A percentile compares a stretch with the other conserved stretches of the same genome.
Evolutionary conservation across 2,329 filamentous ascomycete species (phyloP).

Genomic region (Paraconiothyrium sp.): DNA sequence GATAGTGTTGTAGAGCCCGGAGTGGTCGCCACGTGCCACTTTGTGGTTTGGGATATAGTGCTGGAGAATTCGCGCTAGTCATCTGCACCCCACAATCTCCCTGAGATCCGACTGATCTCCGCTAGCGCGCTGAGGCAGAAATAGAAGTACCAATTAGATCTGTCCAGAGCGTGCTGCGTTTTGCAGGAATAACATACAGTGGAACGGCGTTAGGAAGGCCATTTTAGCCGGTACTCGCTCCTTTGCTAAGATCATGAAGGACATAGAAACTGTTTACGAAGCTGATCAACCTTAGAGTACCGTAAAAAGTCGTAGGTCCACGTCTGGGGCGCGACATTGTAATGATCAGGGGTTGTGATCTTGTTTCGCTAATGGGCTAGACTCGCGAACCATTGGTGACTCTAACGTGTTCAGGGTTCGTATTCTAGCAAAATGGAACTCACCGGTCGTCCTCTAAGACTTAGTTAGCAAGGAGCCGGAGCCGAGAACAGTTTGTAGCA

Average conservation of each 20-base stretch:
- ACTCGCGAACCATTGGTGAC: slow-evolving; percentile 49
- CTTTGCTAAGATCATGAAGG: slow-evolving; percentile 22
- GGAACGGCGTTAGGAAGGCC: slow-evolving; percentile 16
- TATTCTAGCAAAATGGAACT: slow-evolving; percentile 59
- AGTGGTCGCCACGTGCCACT: background rate
- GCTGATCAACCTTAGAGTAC: slow-evolving; percentile 24
- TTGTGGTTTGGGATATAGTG: background rate
- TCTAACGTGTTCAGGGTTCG: slow-evolving; percentile 59
- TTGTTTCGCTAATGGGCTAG: slow-evolving; percentile 16
- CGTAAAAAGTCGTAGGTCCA: background rate
- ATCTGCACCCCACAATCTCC: background rate
- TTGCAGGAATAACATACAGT: too few species aligned
- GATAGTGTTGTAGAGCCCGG: background rate
- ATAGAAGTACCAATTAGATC: too few species aligned
- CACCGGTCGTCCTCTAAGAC: slow-evolving; percentile 63
- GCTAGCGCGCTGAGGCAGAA: background rate
- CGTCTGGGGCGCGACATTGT: slow-evolving; percentile 12
- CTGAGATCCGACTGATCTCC: background rate
- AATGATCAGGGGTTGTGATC: slow-evolving; percentile 34
- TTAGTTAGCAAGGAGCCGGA: slow-evolving; percentile 29
- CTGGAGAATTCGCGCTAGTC: background rate
- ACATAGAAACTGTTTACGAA: slow-evolving; percentile 23
- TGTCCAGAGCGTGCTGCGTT: too few species aligned
- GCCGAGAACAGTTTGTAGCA: slow-evolving; percentile 19
- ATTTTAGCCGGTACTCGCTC: slow-evolving; percentile 22